Base-by-base conservation (phyloP, 495 filamentous ascomycete genomes). In the Extremus antarcticus region DNA sequence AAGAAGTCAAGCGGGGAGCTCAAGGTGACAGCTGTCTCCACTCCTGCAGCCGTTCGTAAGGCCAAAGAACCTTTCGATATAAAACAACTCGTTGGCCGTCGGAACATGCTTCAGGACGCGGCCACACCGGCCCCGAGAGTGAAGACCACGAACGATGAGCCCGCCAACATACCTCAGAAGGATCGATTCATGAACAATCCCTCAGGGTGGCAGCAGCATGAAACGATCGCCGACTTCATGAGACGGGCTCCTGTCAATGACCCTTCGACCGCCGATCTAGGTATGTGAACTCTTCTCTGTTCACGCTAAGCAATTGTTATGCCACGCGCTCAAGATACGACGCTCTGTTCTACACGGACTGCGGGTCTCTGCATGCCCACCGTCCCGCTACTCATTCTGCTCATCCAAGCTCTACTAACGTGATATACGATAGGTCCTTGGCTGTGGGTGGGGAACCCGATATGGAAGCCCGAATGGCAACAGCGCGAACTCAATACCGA, bases 391-490 rank as follows among this genome's bases (percentile, higher is more conserved):
- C n/a, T n/a, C n/a, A n/a, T n/a, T n/a, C n/a, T n/a, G n/a, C n/a
- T n/a, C n/a, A n/a, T n/a, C n/a, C n/a, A n/a, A n/a, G n/a, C n/a
- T n/a, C n/a, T n/a, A n/a, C n/a, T n/a, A n/a, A n/a, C n/a, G n/a
- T n/a, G n/a, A n/a, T n/a, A n/a, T n/a, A n/a, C n/a, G n/a, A 13
- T 13, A 35, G 73, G 76, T 1, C 76, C 75, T 1, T 92, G 86
- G 84, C 84, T 94, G 39, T 85, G 74, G 71, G 74, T 83, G 53
- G 69, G 66, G 16, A 83, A 85, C 62, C 83, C 83, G 0, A 46
- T 51, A 17, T 25, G 41, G 16, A 22, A 67, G 63, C 47, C 25
- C 29, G 47, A 25, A 21, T 22, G 22, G 11, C n/a, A 49, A 20
- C 41, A 50, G 48, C 25, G 41, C n/a, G 23, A 35, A 17, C 23